These are phyloP conservation scores for Saccharomycopsis crataegensis DNA, from an alignment of 1,139 yeast genomes.

Conservation along the genomic window DNA sequence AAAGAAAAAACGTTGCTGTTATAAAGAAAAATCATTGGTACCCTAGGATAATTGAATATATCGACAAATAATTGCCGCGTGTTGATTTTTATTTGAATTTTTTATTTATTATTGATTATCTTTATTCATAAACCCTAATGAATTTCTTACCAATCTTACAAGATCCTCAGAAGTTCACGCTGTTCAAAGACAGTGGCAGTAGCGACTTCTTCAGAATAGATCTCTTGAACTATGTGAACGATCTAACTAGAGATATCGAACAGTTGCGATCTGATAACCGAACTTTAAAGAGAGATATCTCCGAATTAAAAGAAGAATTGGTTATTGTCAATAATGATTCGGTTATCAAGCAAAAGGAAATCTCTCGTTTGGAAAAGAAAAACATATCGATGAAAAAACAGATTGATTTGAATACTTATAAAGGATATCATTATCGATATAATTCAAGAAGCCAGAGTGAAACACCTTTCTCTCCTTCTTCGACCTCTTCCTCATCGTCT, in stretches of 20 bases:
- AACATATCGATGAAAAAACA: slow-evolving; percentile 12
- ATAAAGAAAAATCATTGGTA: too few species aligned
- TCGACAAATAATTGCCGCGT: too few species aligned
- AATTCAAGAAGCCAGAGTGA: not conserved
- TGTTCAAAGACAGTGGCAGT: slow-evolving; percentile 8
- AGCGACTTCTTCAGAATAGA: slow-evolving; percentile 18
- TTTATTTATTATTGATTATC: too few species aligned
- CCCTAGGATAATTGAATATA: too few species aligned
- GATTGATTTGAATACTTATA: slow-evolving; percentile 7
- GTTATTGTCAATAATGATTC: slow-evolving; percentile 17
- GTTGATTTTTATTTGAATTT: too few species aligned
- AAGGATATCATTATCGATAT: slow-evolving; percentile 12
- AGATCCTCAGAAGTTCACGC: slow-evolving; percentile 16
- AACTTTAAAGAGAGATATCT: slow-evolving; percentile 8
- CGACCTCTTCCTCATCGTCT: not conserved
- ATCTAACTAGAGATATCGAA: slow-evolving; percentile 14
- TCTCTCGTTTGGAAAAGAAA: slow-evolving; percentile 10
- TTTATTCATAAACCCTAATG: not conserved
- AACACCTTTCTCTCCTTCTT: not conserved
- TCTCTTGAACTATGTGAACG: slow-evolving; percentile 16
- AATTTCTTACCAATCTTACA: slow-evolving; percentile 15
- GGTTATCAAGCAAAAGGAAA: slow-evolving; percentile 16
- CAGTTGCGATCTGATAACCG: slow-evolving; percentile 9
- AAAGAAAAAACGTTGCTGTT: too few species aligned
- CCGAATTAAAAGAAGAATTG: slow-evolving; percentile 16